These are phyloP conservation scores for Phytophthora rubi DNA, from an alignment of 352 stramenopile genomes.

Conservation along the genomic window DNA sequence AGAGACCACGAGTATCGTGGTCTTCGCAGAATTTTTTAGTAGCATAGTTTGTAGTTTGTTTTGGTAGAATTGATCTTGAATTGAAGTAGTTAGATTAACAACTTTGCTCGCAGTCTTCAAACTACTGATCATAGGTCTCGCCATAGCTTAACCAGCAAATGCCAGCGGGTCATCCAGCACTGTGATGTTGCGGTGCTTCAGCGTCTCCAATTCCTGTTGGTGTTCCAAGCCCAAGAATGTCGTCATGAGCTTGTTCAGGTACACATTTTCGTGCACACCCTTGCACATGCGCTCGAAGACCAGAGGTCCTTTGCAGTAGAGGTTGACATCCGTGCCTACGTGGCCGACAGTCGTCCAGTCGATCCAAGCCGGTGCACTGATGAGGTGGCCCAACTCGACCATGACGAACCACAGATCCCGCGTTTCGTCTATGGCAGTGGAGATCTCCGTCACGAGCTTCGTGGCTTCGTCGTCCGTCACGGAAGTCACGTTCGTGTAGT, in stretches of 20 bases:
- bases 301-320: constrained; percentile 72
- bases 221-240: constrained; percentile 71
- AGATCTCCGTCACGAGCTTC: constrained; percentile 46
- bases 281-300: constrained; percentile 71
- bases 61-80: constrained; percentile 24
- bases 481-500: constrained; percentile 59
- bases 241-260: constrained; percentile 81
- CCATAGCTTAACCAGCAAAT: not conserved
- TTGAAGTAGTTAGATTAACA: constrained; percentile 9
- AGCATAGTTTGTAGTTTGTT: constrained; percentile 25
- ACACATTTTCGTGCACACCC: constrained; percentile 70
- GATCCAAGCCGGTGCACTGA: constrained; percentile 47
- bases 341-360: constrained; percentile 64
- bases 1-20: constrained; percentile 6
- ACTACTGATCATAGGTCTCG: too few species aligned
- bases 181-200: constrained; percentile 53
- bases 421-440: constrained; percentile 48
- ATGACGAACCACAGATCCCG: constrained; percentile 49
- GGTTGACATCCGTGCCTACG: constrained; percentile 74
- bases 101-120: not conserved
- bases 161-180: constrained; percentile 35
- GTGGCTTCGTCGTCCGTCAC: constrained; percentile 35
- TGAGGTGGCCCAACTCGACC: constrained; percentile 56
- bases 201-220: constrained; percentile 61
- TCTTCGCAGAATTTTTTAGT: constrained; percentile 26